Evolutionary conservation across 1,139 yeast genomes (phyloP).

Genomic region (Yamadazyma diddensiae): DNA sequence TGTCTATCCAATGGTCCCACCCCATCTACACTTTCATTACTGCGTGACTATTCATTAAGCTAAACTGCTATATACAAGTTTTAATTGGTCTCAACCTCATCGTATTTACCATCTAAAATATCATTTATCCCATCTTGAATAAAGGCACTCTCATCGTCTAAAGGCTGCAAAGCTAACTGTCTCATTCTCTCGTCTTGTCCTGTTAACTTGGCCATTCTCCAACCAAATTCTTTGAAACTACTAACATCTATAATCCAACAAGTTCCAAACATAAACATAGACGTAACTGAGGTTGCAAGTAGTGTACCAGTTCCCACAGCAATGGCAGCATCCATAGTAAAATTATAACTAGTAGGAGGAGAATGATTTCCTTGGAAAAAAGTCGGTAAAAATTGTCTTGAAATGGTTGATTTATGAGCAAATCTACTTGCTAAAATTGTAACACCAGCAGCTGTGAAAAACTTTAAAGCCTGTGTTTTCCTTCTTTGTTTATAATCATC

Average conservation of each 20-base stretch:
- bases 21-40: too few relatives aligned
- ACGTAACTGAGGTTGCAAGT: conserved; percentile 67
- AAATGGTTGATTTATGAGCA: conserved; percentile 70
- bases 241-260: conserved; percentile 81
- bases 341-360: conserved; percentile 73
- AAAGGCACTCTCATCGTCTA: conserved; percentile 64
- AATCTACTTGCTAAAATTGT: conserved; percentile 72
- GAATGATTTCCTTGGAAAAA: conserved; percentile 83
- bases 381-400: conserved; percentile 74
- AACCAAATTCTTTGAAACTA: conserved; percentile 66
- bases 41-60: neutral
- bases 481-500: conserved; percentile 54
- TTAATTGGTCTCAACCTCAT: conserved; percentile 10
- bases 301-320: conserved; percentile 84
- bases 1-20: too few relatives aligned
- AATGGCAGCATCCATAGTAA: conserved; percentile 79
- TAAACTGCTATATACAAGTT: too few relatives aligned
- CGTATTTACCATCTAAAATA: conserved; percentile 42
- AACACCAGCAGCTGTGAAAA: conserved; percentile 68
- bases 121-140: conserved; percentile 53
- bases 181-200: conserved; percentile 67
- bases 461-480: conserved; percentile 67
- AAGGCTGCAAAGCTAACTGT: conserved; percentile 46
- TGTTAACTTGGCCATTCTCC: conserved; percentile 58
- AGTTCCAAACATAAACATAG: conserved; percentile 71